phyloP scores from a whole-genome alignment of 1,284 basidiomycete species.

The Tilletia caries region DNA sequence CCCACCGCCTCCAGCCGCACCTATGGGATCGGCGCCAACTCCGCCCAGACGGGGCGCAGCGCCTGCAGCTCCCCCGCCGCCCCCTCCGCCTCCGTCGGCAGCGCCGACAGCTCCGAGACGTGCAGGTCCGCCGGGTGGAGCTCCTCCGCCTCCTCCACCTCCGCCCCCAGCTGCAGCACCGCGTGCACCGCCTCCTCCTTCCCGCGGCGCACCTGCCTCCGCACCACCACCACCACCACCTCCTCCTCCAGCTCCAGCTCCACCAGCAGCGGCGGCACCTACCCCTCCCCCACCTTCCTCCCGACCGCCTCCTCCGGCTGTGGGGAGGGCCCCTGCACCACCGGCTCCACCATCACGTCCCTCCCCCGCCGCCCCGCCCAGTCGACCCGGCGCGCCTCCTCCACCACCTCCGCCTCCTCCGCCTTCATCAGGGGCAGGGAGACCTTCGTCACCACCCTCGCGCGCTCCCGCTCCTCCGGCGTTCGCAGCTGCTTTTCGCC shows the following conservation, averaged over 20 bases:
- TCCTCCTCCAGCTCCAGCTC: neutral
- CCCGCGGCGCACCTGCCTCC: slow-evolving; percentile 9
- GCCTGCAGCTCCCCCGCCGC: neutral
- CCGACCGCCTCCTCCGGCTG: neutral
- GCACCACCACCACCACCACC: slow-evolving; percentile 1
- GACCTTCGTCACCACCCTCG: neutral
- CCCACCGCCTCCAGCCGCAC: slow-evolving; percentile 53
- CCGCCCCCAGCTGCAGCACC: slow-evolving; percentile 11
- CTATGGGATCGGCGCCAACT: slow-evolving; percentile 65
- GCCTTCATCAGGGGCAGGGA: neutral
- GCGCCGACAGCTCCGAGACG: neutral
- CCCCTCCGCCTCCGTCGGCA: neutral
- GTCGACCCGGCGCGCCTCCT: neutral
- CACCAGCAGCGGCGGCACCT: neutral
- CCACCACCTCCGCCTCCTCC: slow-evolving; percentile 12
- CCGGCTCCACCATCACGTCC: slow-evolving; percentile 1
- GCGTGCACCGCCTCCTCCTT: neutral
- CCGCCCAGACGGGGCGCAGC: neutral
- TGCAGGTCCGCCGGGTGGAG: neutral
- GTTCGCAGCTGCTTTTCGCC: neutral
- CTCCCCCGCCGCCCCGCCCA: neutral
- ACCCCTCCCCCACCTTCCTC: slow-evolving; percentile 4
- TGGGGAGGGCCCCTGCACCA: neutral
- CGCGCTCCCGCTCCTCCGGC: slow-evolving; percentile 5
- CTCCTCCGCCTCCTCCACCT: slow-evolving; percentile 15